These are phyloP conservation scores for Apiospora hydei DNA, from an alignment of 2,329 filamentous ascomycete species.

Conservation along the genomic window DNA sequence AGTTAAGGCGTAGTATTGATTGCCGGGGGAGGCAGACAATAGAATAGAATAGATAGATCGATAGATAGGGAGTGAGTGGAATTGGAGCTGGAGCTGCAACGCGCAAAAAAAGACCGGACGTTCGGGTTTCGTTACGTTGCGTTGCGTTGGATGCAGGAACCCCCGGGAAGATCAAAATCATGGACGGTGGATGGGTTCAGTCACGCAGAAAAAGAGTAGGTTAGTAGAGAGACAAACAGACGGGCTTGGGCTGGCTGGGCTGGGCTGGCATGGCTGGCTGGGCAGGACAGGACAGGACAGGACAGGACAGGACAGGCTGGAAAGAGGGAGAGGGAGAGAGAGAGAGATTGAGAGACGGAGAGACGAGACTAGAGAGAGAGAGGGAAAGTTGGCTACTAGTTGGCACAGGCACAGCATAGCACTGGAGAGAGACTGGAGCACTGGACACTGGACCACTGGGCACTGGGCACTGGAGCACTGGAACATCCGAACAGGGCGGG, in stretches of 20 bases:
- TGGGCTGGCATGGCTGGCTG: not conserved
- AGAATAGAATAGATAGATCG: not conserved
- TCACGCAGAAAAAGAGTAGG: slow-evolving; percentile 16
- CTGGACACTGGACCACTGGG: no score
- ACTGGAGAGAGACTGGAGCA: not conserved
- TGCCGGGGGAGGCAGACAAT: not conserved
- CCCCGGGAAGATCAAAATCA: slow-evolving; percentile 22
- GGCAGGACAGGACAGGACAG: not conserved
- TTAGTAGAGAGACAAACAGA: slow-evolving; percentile 3
- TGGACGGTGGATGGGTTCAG: slow-evolving; percentile 15
- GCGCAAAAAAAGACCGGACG: not conserved
- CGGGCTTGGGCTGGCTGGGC: not conserved
- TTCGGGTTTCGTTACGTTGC: slow-evolving; percentile 16
- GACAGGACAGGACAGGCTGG: not conserved
- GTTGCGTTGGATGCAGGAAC: slow-evolving; percentile 16
- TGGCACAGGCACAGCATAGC: slow-evolving; percentile 6
- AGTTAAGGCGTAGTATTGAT: slow-evolving; percentile 2
- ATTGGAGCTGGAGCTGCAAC: slow-evolving; percentile 11
- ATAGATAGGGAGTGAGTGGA: slow-evolving; percentile 13
- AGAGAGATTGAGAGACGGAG: not conserved
- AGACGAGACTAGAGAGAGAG: not conserved
- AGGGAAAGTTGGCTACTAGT: slow-evolving; percentile 20
- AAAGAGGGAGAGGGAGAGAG: not conserved
- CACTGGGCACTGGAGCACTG: no score
- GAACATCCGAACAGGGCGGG: not conserved